These are phyloP conservation scores for Pleurotus citrinopileatus DNA, from an alignment of 768 basidiomycete genomes.

Conservation along the genomic window DNA sequence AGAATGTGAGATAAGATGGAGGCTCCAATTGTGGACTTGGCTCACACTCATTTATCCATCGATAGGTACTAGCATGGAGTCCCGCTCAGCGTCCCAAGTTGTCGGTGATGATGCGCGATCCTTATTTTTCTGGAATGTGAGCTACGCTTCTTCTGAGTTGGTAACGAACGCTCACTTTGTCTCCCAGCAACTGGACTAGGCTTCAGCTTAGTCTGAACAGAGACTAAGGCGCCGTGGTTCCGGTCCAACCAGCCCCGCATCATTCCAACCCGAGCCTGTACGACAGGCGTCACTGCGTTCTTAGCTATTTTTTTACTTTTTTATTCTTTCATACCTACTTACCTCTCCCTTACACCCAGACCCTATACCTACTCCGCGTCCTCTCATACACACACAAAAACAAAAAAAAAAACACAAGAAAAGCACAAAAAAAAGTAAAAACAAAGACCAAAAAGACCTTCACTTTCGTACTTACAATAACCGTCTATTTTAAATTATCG, in stretches of 20 bases:
- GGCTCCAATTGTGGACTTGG: background rate
- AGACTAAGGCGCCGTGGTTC: too few species aligned
- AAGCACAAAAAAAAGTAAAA: background rate
- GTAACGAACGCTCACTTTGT: background rate
- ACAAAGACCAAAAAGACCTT: background rate
- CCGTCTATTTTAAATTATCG: background rate
- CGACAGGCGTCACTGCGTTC: too few species aligned
- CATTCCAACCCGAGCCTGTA: too few species aligned
- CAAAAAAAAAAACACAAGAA: too few species aligned
- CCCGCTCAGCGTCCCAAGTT: background rate
- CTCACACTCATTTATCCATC: background rate
- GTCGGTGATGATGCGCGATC: constrained; percentile 3
- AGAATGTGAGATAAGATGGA: background rate
- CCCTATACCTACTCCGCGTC: too few species aligned
- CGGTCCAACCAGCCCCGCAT: too few species aligned
- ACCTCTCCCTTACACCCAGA: background rate
- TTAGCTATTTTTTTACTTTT: too few species aligned
- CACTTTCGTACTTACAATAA: background rate
- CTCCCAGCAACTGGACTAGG: background rate
- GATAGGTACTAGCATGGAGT: background rate
- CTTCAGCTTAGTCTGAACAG: too few species aligned
- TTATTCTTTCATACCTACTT: too few species aligned
- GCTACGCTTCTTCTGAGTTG: background rate
- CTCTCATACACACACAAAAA: background rate
- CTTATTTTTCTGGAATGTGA: background rate